phyloP scores from a whole-genome alignment of 1,284 basidiomycete species.

The Naganishia sp. region DNA sequence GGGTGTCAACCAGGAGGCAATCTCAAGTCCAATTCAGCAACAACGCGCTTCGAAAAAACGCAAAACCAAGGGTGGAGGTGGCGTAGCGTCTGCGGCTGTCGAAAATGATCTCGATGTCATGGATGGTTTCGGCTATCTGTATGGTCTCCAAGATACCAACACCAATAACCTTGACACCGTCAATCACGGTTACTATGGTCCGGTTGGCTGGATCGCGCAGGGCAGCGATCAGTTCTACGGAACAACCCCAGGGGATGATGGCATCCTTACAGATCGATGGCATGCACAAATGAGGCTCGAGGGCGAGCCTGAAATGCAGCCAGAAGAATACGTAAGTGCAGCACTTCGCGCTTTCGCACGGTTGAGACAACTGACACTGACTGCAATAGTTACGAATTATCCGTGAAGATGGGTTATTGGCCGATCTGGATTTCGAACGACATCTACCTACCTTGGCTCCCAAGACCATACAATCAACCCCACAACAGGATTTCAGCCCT shows the following conservation, averaged over 20 bases:
- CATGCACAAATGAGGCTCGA: neutral
- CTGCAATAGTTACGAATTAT: conserved; percentile 8
- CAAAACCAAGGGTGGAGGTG: conserved; percentile 23
- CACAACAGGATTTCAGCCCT: conserved; percentile 3
- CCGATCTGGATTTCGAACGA: conserved; percentile 17
- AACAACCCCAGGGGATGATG: conserved; percentile 8
- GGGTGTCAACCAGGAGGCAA: neutral
- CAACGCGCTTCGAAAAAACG: conserved; percentile 19
- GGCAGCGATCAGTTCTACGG: neutral
- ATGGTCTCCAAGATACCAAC: conserved; percentile 14
- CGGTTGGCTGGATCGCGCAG: conserved; percentile 9
- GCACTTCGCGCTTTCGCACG: neutral
- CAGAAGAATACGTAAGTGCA: conserved; percentile 29
- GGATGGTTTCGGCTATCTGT: conserved; percentile 25
- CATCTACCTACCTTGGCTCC: conserved; percentile 11
- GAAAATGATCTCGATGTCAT: conserved; percentile 23
- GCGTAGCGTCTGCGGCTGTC: conserved; percentile 18
- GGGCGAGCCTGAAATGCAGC: conserved; percentile 10
- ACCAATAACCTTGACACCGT: neutral
- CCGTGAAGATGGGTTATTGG: conserved; percentile 25
- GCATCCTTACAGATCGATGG: neutral
- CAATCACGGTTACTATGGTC: conserved; percentile 11
- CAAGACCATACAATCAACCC: no score
- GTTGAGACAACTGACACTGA: no score
- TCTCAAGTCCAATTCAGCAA: neutral